Evolutionary conservation across 257 asterid genomes (phyloP).

Genomic region (Solanum medicagineum): DNA sequence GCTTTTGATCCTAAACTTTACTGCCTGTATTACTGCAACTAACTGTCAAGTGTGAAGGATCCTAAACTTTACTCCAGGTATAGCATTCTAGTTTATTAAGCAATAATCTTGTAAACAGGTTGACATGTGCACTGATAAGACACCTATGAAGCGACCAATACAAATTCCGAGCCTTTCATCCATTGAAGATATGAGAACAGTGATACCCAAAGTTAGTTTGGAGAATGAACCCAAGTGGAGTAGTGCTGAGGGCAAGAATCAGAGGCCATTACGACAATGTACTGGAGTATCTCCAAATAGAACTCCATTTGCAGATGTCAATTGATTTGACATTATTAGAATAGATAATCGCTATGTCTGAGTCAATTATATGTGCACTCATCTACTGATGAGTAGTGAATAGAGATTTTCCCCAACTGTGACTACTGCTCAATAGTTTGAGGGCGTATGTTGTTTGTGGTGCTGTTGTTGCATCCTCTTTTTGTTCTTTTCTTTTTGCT

Average conservation of each 20-base stretch:
- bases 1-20: too few species aligned
- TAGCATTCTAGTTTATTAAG: background rate
- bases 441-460: background rate
- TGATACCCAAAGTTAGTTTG: conserved; percentile 7
- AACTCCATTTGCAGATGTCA: conserved; percentile 58
- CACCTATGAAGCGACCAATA: conserved; percentile 43
- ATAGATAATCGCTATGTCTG: background rate
- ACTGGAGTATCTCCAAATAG: conserved; percentile 22
- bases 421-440: background rate
- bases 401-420: background rate
- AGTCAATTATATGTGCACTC: background rate
- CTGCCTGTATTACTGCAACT: too few species aligned
- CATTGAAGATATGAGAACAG: conserved; percentile 61
- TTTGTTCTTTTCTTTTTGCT: background rate
- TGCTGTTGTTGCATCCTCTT: background rate
- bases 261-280: background rate
- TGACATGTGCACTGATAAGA: conserved; percentile 33
- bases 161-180: conserved; percentile 42
- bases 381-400: background rate
- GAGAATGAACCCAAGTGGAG: conserved; percentile 15
- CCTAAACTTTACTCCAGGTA: too few species aligned
- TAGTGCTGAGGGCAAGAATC: conserved; percentile 23
- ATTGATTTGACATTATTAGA: conserved; percentile 3
- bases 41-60: too few species aligned
- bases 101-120: conserved; percentile 27